phyloP scores from a whole-genome alignment of 176 grass and related monocot species.

The Triticum urartu region DNA sequence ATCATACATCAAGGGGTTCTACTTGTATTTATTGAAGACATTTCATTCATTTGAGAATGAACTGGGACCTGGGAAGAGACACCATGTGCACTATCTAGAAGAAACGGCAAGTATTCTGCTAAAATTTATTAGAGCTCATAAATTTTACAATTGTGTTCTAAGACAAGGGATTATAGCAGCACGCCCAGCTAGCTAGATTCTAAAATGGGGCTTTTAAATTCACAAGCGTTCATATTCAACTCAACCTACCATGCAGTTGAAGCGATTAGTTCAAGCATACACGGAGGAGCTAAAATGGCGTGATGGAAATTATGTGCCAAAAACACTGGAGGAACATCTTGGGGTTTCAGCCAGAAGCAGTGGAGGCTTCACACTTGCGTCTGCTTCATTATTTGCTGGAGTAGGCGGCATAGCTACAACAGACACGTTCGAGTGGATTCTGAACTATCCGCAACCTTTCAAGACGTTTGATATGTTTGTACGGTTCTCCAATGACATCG shows the following conservation, averaged over 20 bases:
- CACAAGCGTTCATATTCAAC: not conserved
- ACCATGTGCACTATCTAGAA: slow-evolving; percentile 34
- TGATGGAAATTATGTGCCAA: slow-evolving; percentile 23
- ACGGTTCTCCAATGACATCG: slow-evolving; percentile 45
- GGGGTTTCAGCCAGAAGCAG: slow-evolving; percentile 24
- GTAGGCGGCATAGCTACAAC: slow-evolving; percentile 9
- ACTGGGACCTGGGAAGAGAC: slow-evolving; percentile 23
- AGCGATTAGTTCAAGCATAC: slow-evolving; percentile 20
- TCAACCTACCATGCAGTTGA: slow-evolving; percentile 14
- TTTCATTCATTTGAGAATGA: slow-evolving; percentile 37
- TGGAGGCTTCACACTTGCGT: not conserved
- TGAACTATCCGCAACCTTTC: slow-evolving; percentile 33
- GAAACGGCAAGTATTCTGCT: slow-evolving; percentile 18
- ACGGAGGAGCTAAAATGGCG: slow-evolving; percentile 44
- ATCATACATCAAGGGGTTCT: slow-evolving; percentile 31
- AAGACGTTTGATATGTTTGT: slow-evolving; percentile 23
- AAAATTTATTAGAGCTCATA: not conserved
- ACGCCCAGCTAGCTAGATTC: not conserved
- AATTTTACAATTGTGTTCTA: not conserved
- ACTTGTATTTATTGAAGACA: slow-evolving; percentile 25
- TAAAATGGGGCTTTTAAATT: not conserved
- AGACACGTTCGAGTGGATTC: slow-evolving; percentile 28
- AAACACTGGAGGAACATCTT: slow-evolving; percentile 40
- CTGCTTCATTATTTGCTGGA: slow-evolving; percentile 30
- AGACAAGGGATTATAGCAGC: not conserved